Evolutionary conservation across 1,284 basidiomycete species (phyloP), one percentile per base, ranked within the genome.

Genomic region (Sporisorium sorghi): DNA sequence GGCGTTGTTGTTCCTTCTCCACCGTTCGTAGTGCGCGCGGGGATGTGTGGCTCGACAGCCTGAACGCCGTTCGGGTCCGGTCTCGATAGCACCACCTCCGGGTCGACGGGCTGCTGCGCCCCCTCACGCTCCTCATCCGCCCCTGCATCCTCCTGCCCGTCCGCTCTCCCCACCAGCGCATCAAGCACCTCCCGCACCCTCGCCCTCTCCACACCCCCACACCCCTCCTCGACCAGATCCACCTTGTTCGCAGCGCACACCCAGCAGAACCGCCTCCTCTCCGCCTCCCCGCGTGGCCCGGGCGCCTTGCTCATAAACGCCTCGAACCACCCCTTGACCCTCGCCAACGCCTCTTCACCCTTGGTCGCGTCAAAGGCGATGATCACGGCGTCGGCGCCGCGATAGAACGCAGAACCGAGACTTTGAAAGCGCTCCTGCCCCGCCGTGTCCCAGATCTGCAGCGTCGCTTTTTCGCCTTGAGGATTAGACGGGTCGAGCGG

Each of bases 401-500:
- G 37, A 46, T 82, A 82, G 48, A 82, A 82, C 14, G 80, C 81
- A 5, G 69, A 60, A 0, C 82, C 81, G 17, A 84, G 55, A 23
- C 76, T 73, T 44, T 79, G 73, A 54, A 84, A 84, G 12, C 83
- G 65, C 39, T 84, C 80, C 59, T 82, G 80, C 0, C 80, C 80
- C 2, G 80, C 80, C 0, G 80, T 82, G 19, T 78, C 76, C 76
- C 76, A 78, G 35, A 78, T 72, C 26, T 74, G 66, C 24, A 78
- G 49, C 5, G 58, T 69, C 23, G 68, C 68, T n/a, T 71, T 67
- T 32, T 61, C 56, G 12, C 69, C 72, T 0, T 69, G 54, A 5
- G 72, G 69, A 23, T 56, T 8, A 6, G 35, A 2, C 14, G 58
- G 56, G 43, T 70, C 53, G 50, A 66, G 23, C 12, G 63, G 63